Evolutionary conservation across 2,329 filamentous ascomycete species (phyloP), one percentile per base, ranked within the genome.

Genomic region (Apiospora malaysiana): DNA sequence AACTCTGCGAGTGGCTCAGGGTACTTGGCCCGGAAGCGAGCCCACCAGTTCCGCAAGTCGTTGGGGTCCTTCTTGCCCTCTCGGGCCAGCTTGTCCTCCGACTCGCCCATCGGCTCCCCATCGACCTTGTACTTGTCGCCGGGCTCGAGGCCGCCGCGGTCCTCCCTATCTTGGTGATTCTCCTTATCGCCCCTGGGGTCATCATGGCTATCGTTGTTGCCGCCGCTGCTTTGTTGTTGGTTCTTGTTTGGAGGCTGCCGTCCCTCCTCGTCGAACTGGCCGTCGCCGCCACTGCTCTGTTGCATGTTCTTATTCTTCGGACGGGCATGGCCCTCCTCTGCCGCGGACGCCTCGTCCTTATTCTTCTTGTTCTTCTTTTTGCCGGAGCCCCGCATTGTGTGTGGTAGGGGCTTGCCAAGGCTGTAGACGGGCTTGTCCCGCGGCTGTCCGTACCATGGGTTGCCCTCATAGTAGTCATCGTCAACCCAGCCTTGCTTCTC

Each of bases 1-100:
- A 78, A 77, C 68, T 79, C 78, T 32, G 77, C 78, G 21, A 78
- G 66, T 8, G 75, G 76, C 69, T 79, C 77, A 0, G 76, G 77
- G 51, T 79, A 74, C 68, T 76, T 77, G 1, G 75, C 76, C 12
- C 78, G 75, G 67, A 78, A 65, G 12, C 77, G 74, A 5, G 78
- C 77, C 78, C 78, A 78, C 74, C 76, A 74, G 71, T 79, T 79
- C 12, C 74, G 74, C 23, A 73, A 70, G 59, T 75, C 73, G 32
- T 78, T 68, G 3, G 75, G 77, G 46, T 77, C 73, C 10, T 67
- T 66, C 27, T 70, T 69, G 2, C 70, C 74, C 18, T 77, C 59
- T 68, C 75, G 74, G 12, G 73, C 74, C 8, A 74, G 72, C 10
- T 73, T 72, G 18, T 72, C 59, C 43, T 77, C 74, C 12, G 70